Conservation (phyloP, 495 filamentous ascomycete species). For the Aspergillus diversus region DNA sequence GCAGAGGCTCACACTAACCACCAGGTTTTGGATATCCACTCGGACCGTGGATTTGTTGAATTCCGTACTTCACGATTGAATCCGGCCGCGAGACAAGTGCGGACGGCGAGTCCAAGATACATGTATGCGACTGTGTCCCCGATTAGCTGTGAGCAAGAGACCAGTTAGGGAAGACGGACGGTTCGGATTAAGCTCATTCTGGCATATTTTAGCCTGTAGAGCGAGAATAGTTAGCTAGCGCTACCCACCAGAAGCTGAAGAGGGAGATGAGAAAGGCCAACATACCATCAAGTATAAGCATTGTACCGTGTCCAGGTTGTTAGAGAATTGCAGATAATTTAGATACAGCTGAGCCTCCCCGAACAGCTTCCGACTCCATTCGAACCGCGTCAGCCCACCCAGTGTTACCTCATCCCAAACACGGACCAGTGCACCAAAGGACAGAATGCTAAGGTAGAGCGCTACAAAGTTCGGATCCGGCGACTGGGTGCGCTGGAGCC, state of each 20-base stretch:
- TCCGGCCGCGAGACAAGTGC: constrained; percentile 46
- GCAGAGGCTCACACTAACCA: constrained; percentile 35
- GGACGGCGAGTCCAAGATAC: constrained; percentile 46
- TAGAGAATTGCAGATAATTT: constrained; percentile 42
- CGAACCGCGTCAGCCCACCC: constrained; percentile 42
- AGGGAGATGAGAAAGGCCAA: not conserved
- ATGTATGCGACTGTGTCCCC: constrained; percentile 44
- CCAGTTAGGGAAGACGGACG: constrained; percentile 24
- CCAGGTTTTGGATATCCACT: constrained; percentile 49
- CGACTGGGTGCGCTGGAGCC: constrained; percentile 36
- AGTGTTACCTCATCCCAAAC: constrained; percentile 44
- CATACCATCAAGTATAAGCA: constrained; percentile 47
- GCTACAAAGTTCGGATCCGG: constrained; percentile 45
- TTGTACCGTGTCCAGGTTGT: constrained; percentile 46
- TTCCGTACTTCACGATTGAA: constrained; percentile 43
- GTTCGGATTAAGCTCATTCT: constrained; percentile 49
- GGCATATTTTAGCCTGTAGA: constrained; percentile 44
- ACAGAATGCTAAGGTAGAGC: constrained; percentile 44
- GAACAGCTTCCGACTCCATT: constrained; percentile 50
- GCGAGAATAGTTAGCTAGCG: constrained; percentile 3
- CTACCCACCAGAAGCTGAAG: not conserved
- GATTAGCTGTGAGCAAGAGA: constrained; percentile 3
- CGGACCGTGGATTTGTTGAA: constrained; percentile 39
- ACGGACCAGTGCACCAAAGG: constrained; percentile 42
- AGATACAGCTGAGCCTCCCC: constrained; percentile 43